Percentiles rank a stretch among this genome's conserved stretches.
Conservation (phyloP, 1,139 yeast species). For the Zhuliangozyma blackwelliae region DNA sequence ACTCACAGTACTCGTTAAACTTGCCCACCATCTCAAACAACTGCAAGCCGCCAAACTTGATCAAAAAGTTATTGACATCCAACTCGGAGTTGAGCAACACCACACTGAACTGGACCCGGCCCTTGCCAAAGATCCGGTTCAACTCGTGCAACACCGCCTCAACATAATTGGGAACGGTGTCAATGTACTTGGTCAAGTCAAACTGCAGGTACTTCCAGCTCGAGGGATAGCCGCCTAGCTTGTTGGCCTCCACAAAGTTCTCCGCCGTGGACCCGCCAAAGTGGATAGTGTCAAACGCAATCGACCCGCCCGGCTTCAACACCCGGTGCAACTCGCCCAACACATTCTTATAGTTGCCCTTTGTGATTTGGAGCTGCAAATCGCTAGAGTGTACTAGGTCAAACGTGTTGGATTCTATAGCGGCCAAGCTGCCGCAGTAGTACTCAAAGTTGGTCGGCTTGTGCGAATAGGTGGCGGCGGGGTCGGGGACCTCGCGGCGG, state of each 20-base stretch:
- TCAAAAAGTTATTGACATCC: constrained; percentile 31
- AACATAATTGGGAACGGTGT: constrained; percentile 23
- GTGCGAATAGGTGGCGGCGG: constrained; percentile 17
- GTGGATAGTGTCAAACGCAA: constrained; percentile 31
- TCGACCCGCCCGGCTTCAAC: constrained; percentile 31
- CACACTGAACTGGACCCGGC: constrained; percentile 29
- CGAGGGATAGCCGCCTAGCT: constrained; percentile 7
- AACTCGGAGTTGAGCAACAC: constrained; percentile 26
- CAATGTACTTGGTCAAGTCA: constrained; percentile 16
- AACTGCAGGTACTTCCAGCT: constrained; percentile 17
- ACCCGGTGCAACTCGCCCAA: constrained; percentile 34
- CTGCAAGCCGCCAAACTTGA: constrained; percentile 27
- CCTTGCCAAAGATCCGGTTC: constrained; percentile 28
- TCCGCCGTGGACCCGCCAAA: constrained; percentile 14
- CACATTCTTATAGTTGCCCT: constrained; percentile 21
- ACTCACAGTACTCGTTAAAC: constrained; percentile 26
- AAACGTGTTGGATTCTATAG: constrained; percentile 28
- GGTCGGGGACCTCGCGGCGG: constrained; percentile 16
- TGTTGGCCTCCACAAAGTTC: constrained; percentile 12
- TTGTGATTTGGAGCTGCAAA: constrained; percentile 27
- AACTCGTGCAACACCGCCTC: constrained; percentile 22
- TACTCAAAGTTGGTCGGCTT: constrained; percentile 38
- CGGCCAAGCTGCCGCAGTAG: constrained; percentile 24
- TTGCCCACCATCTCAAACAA: constrained; percentile 34
- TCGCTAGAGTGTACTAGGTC: constrained; percentile 37